phyloP scores from a whole-genome alignment of 768 basidiomycete species.

The Hirschioporus abietinus region DNA sequence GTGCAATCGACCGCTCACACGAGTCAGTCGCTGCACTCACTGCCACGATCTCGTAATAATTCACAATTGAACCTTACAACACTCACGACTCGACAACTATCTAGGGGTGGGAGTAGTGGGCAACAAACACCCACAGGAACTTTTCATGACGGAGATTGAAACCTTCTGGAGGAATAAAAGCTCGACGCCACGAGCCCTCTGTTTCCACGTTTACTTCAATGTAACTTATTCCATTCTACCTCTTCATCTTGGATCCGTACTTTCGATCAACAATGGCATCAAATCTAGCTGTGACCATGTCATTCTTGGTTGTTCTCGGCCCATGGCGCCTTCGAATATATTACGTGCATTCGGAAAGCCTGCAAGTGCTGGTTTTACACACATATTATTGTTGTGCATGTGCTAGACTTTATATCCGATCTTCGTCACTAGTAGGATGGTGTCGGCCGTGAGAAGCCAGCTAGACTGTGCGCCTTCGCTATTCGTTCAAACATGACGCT shows the following conservation, averaged over 20 bases:
- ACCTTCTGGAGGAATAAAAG: not conserved
- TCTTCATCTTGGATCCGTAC: not conserved
- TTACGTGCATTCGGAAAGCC: not conserved
- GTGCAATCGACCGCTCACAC: slow-evolving; percentile 7
- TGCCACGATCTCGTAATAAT: slow-evolving; percentile 22
- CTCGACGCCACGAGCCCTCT: not conserved
- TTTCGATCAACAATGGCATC: not conserved
- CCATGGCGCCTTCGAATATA: not conserved
- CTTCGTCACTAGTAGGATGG: not conserved
- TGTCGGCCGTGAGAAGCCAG: not conserved
- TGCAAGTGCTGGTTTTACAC: not conserved
- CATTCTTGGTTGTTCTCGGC: not conserved
- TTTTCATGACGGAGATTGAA: slow-evolving; percentile 7
- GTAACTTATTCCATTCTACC: slow-evolving; percentile 3
- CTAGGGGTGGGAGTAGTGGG: slow-evolving; percentile 4
- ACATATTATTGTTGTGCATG: not conserved
- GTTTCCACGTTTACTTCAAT: not conserved
- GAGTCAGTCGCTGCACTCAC: slow-evolving; percentile 11
- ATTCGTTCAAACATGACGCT: not conserved
- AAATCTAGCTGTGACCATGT: not conserved
- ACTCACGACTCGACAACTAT: slow-evolving; percentile 13
- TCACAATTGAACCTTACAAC: slow-evolving; percentile 23
- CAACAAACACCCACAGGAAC: slow-evolving; percentile 5
- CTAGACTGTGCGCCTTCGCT: not conserved
- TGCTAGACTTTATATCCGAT: not conserved